phyloP scores from a whole-genome alignment of 352 stramenopile genomes.

The Globisporangium solare region DNA sequence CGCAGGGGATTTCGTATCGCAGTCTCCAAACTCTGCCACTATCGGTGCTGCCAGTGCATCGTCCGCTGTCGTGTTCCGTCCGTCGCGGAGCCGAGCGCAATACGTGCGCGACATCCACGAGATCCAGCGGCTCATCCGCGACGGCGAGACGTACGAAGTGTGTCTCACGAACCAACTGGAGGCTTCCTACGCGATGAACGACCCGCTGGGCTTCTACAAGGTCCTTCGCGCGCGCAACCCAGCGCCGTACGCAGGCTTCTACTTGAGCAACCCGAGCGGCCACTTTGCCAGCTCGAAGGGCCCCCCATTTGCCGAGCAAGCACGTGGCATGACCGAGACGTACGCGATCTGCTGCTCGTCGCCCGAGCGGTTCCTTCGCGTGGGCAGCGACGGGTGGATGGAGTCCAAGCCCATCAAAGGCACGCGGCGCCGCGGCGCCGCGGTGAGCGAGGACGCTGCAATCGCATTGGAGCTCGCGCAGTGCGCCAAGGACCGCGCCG shows the following conservation, averaged over 20 bases:
- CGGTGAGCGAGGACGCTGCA: conserved; percentile 38
- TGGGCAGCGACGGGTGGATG: conserved; percentile 70
- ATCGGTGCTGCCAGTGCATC: background rate
- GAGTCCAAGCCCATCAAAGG: conserved; percentile 98
- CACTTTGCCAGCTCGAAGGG: conserved; percentile 13
- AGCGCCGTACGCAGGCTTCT: conserved; percentile 93
- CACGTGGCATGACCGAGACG: conserved; percentile 22
- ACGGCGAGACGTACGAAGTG: conserved; percentile 95
- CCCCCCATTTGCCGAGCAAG: too few species aligned
- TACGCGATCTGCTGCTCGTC: conserved; percentile 95
- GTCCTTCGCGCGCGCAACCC: conserved; percentile 90
- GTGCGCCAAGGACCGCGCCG: conserved; percentile 92
- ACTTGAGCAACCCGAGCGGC: conserved; percentile 60
- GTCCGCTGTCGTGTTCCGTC: conserved; percentile 40
- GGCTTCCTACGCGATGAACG: conserved; percentile 27
- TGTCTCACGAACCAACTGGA: conserved; percentile 95
- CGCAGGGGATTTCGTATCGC: conserved; percentile 7
- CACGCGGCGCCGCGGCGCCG: conserved; percentile 67
- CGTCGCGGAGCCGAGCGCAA: conserved; percentile 54
- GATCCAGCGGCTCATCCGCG: conserved; percentile 88
- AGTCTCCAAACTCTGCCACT: conserved; percentile 1
- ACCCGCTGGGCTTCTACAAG: conserved; percentile 85
- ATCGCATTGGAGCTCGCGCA: conserved; percentile 71
- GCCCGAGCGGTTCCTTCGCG: conserved; percentile 93
- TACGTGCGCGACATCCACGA: conserved; percentile 86